phyloP scores from a whole-genome alignment of 83 land plant genomes.

The Thuja plicata region DNA sequence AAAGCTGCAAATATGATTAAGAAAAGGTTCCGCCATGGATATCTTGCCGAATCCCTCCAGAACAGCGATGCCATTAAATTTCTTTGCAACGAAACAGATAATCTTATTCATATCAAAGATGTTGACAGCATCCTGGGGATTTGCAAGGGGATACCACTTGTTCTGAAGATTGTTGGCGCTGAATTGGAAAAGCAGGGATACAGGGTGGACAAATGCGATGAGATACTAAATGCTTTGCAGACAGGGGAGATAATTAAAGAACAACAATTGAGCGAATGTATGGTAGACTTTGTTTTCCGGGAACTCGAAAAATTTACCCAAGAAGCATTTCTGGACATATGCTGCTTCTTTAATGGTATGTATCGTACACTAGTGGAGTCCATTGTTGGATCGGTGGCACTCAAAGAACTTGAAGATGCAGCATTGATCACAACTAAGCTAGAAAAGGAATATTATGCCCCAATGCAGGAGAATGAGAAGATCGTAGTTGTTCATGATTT shows the following conservation, averaged over 20 bases:
- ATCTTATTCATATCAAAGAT: not conserved
- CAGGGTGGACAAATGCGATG: not conserved
- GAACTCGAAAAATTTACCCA: too few relatives aligned
- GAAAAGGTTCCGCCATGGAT: not conserved
- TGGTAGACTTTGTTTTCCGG: too few relatives aligned
- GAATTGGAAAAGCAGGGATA: not conserved
- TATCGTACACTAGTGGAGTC: too few relatives aligned
- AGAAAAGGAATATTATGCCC: too few relatives aligned
- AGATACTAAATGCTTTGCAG: too few relatives aligned
- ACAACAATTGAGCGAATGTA: too few relatives aligned
- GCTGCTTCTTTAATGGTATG: too few relatives aligned
- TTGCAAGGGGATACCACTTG: not conserved
- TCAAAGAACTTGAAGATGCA: too few relatives aligned
- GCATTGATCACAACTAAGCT: too few relatives aligned
- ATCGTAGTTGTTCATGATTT: not conserved
- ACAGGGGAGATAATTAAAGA: too few relatives aligned
- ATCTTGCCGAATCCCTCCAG: not conserved
- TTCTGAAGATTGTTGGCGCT: not conserved
- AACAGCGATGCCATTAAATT: not conserved
- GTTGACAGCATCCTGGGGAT: not conserved
- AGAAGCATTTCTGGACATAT: too few relatives aligned
- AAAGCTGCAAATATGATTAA: not conserved
- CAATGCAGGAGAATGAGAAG: not conserved
- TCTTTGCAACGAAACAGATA: not conserved
- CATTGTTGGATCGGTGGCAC: too few relatives aligned